Base-by-base conservation (phyloP, 306 rosid genomes). In the Vicia villosa region DNA sequence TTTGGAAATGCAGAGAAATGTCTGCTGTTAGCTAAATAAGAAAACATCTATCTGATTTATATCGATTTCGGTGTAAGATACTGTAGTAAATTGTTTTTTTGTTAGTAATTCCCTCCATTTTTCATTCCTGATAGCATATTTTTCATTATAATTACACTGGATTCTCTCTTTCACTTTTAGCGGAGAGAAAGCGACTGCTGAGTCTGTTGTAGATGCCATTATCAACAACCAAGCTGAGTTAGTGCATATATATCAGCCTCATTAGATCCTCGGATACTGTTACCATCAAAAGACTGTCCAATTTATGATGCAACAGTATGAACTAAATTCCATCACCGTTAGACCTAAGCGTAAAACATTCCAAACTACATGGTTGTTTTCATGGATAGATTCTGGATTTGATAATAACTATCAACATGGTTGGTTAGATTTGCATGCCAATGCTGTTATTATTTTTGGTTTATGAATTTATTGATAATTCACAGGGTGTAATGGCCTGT, bases 401-500 rank as follows among this genome's bases (percentile, higher is more conserved):
- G 52, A 72, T 66, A 26, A 34, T 71, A 52, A 37, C 51, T 63
- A 16, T 61, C 14, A 36, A 56, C 60, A 68, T 70, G 63, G 26
- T 37, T 74, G 13, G 38, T 60, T 26, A 67, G 64, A 22, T 75
- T 66, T 41, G 50, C 72, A 77, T 45, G 52, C 58, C 55, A 80
- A 66, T 80, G 60, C 49, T 66, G 57, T 32, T 59, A 19, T 67
- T 46, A 41, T 62, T 17, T 67, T 68, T 81, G 67, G 45, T 56
- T 72, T 68, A 75, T 63, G 50, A 80, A 19, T 70, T 73, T 75
- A 30, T 42, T 71, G 59, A 43, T 80, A 16, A 24, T 77, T 45
- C 88, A 84, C 96, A 90, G 98, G 98, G 98, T 74, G 98, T 88
- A 77, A 94, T 94, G 98, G 46, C 83, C 63, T 90, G 98, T 76